Percentiles rank a stretch among this genome's conserved stretches.
These are phyloP conservation scores for Chaetothyriales sp. DNA, from an alignment of 2,329 filamentous ascomycete genomes.

Conservation along the genomic window DNA sequence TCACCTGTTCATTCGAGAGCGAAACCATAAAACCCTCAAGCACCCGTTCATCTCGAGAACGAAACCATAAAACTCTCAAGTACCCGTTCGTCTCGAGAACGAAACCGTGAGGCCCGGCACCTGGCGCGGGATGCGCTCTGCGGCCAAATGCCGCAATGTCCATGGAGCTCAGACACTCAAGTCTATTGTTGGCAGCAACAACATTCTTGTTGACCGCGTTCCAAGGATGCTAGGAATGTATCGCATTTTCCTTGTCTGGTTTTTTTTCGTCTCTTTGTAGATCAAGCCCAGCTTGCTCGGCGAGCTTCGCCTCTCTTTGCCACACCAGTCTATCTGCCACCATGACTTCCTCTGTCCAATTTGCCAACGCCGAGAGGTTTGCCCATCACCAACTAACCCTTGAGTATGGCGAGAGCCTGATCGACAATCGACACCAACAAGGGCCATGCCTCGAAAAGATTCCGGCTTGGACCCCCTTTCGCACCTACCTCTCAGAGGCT, in stretches of 20 bases:
- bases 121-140: too few species aligned
- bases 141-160: too few species aligned
- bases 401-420: not conserved
- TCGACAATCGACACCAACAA: not conserved
- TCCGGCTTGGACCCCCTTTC: not conserved
- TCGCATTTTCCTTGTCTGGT: not conserved
- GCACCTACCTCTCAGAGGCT: not conserved
- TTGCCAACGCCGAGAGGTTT: not conserved
- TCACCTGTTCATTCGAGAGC: conserved; percentile 24
- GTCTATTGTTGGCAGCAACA: not conserved
- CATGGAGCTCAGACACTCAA: not conserved
- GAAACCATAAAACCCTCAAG: conserved; percentile 5
- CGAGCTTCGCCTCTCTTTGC: not conserved
- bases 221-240: not conserved
- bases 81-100: conserved; percentile 23
- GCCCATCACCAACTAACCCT: not conserved
- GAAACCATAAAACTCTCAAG: conserved; percentile 1
- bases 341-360: not conserved
- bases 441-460: not conserved
- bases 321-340: not conserved
- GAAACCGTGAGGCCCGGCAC: conserved; percentile 1
- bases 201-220: not conserved
- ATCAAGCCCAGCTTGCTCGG: not conserved
- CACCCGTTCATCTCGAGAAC: conserved; percentile 24
- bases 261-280: not conserved